These are phyloP conservation scores for Colletotrichum lentis DNA, from an alignment of 2,329 filamentous ascomycete species.

Conservation along the genomic window DNA sequence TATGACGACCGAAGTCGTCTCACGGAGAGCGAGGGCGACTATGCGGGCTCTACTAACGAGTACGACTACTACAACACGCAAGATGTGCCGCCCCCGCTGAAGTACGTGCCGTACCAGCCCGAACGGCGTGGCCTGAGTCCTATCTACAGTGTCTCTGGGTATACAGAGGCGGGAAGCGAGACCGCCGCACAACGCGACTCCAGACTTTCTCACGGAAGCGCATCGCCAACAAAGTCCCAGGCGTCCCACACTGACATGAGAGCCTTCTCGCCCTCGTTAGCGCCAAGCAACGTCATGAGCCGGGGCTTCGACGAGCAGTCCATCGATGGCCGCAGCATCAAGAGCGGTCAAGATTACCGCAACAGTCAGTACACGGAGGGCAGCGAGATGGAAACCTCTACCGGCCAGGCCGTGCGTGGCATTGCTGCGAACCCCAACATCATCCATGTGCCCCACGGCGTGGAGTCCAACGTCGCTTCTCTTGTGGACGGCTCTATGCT, in stretches of 20 bases:
- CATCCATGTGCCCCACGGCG: slow-evolving; percentile 73
- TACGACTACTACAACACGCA: slow-evolving; percentile 65
- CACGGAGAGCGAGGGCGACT: slow-evolving; percentile 42
- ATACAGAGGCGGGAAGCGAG: slow-evolving; percentile 74
- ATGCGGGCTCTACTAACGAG: slow-evolving; percentile 53
- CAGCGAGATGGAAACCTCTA: slow-evolving; percentile 66
- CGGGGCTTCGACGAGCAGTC: slow-evolving; percentile 63
- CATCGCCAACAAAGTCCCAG: slow-evolving; percentile 67
- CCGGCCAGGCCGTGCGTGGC: slow-evolving; percentile 75
- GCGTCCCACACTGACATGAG: slow-evolving; percentile 50
- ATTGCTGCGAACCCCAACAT: slow-evolving; percentile 79
- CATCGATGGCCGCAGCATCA: slow-evolving; percentile 62
- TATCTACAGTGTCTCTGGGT: slow-evolving; percentile 91
- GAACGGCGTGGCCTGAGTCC: slow-evolving; percentile 81
- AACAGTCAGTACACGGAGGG: slow-evolving; percentile 60
- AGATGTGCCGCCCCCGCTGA: slow-evolving; percentile 69
- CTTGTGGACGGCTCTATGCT: slow-evolving; percentile 78
- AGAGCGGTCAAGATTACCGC: slow-evolving; percentile 64
- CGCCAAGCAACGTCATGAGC: slow-evolving; percentile 58
- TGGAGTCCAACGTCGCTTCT: slow-evolving; percentile 92
- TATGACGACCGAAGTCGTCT: slow-evolving; percentile 38
- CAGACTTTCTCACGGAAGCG: slow-evolving; percentile 57
- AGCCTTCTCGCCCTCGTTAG: slow-evolving; percentile 63
- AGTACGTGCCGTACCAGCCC: slow-evolving; percentile 73
- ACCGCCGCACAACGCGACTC: slow-evolving; percentile 65